Conservation (phyloP, 2,329 filamentous ascomycete genomes). For the Ampelomyces quisqualis region DNA sequence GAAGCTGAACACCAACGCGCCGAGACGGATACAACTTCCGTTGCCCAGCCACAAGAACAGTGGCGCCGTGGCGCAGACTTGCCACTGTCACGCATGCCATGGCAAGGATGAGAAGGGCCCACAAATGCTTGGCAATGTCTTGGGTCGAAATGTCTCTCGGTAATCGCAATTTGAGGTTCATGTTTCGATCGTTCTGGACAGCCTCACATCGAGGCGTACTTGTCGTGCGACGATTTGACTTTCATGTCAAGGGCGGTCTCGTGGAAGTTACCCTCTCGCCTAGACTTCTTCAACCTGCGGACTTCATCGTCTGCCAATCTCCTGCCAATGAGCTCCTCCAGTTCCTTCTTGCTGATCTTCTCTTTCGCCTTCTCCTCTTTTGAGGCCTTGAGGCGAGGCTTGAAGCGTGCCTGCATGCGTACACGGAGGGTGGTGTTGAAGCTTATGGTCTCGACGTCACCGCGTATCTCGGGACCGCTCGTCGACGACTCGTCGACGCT, state of each 20-base stretch:
- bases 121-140: conserved; percentile 11
- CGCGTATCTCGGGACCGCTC: conserved; percentile 64
- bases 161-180: conserved; percentile 1
- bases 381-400: conserved; percentile 73
- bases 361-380: conserved; percentile 82
- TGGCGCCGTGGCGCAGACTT: conserved; percentile 10
- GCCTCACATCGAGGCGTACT: conserved; percentile 34
- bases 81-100: conserved; percentile 14
- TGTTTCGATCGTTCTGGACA: no score
- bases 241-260: conserved; percentile 83
- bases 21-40: conserved; percentile 7
- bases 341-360: conserved; percentile 81
- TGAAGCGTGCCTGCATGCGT: conserved; percentile 94
- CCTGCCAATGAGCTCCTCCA: conserved; percentile 78
- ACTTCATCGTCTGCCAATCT: conserved; percentile 83
- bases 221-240: conserved; percentile 75
- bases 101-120: conserved; percentile 3
- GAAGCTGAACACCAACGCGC: conserved; percentile 1
- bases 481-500: conserved; percentile 52
- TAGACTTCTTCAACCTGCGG: conserved; percentile 74
- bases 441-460: conserved; percentile 67
- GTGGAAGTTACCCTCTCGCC: conserved; percentile 85
- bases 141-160: conserved; percentile 4
- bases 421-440: conserved; percentile 75
- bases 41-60: conserved; percentile 11